These are phyloP conservation scores for Durio zibethinus DNA, from an alignment of 345 rosid species.

Conservation along the genomic window DNA sequence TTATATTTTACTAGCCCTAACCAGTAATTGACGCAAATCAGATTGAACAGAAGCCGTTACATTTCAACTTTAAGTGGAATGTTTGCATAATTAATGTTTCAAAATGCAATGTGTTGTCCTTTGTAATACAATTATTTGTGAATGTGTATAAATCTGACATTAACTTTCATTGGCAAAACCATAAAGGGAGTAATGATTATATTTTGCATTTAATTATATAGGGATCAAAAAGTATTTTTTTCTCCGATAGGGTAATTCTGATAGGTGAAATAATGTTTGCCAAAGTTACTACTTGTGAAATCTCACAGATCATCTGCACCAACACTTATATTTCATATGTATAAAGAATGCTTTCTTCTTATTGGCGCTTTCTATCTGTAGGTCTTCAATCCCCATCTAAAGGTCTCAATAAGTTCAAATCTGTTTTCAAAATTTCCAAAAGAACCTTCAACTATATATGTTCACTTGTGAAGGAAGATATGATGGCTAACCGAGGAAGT, in stretches of 20 bases:
- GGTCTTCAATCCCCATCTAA: constrained; percentile 40
- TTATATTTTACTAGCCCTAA: neutral
- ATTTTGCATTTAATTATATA: neutral
- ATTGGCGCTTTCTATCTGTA: constrained; percentile 23
- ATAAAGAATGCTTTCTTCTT: neutral
- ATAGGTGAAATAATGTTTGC: neutral
- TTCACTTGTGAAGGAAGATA: constrained; percentile 51
- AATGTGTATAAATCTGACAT: neutral
- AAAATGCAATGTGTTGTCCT: neutral
- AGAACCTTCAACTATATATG: constrained; percentile 55
- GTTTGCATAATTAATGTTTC: neutral
- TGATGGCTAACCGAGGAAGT: constrained; percentile 37
- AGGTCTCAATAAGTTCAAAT: constrained; percentile 37
- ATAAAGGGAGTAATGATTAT: neutral
- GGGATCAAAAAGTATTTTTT: neutral
- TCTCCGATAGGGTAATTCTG: neutral
- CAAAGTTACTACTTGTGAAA: neutral
- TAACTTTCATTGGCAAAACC: neutral
- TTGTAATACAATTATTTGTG: neutral
- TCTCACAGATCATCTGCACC: neutral
- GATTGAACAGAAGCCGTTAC: neutral
- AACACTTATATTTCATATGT: neutral
- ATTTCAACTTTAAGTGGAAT: neutral
- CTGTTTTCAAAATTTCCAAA: constrained; percentile 41
- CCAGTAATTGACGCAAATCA: neutral